These are phyloP conservation scores for Xylaria sp. DNA, from an alignment of 2,329 filamentous ascomycete genomes.

Conservation along the genomic window DNA sequence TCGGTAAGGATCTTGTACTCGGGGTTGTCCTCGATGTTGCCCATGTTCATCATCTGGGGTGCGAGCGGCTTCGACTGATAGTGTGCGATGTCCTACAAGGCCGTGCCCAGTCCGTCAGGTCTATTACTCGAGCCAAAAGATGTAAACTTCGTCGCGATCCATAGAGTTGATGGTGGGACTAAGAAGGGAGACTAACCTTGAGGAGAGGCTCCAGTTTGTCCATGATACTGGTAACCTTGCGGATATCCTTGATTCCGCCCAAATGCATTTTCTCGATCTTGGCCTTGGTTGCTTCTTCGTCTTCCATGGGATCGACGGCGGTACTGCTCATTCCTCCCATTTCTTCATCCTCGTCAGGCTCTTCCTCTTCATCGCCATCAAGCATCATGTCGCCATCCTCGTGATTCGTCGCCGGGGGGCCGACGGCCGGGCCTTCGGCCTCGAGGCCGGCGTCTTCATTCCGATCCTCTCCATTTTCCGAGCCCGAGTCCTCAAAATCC, in stretches of 20 bases:
- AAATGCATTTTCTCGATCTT: constrained; percentile 84
- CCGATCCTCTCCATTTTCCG: constrained; percentile 69
- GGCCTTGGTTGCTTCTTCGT: constrained; percentile 72
- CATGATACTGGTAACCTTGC: constrained; percentile 79
- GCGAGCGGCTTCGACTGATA: constrained; percentile 72
- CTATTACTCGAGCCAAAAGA: constrained; percentile 58
- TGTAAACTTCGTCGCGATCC: constrained; percentile 61
- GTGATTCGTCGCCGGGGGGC: constrained; percentile 38
- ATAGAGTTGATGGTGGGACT: constrained; percentile 27
- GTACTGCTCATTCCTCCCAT: constrained; percentile 52
- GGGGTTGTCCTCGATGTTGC: constrained; percentile 88
- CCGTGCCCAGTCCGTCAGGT: constrained; percentile 65
- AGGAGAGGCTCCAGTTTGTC: constrained; percentile 79
- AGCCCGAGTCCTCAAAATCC: constrained; percentile 85
- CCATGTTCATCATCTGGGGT: constrained; percentile 66
- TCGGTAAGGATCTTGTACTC: constrained; percentile 88
- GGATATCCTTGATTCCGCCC: constrained; percentile 73
- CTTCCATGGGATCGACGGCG: constrained; percentile 56
- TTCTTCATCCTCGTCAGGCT: constrained; percentile 63
- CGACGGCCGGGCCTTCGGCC: constrained; percentile 45
- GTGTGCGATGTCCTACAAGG: constrained; percentile 75
- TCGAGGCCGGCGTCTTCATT: constrained; percentile 51
- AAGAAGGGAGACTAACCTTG: constrained; percentile 65
- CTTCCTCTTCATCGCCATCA: constrained; percentile 62
- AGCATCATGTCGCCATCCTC: constrained; percentile 56